Conservation (phyloP, 306 rosid species). For the Lathyrus tuberosus region DNA sequence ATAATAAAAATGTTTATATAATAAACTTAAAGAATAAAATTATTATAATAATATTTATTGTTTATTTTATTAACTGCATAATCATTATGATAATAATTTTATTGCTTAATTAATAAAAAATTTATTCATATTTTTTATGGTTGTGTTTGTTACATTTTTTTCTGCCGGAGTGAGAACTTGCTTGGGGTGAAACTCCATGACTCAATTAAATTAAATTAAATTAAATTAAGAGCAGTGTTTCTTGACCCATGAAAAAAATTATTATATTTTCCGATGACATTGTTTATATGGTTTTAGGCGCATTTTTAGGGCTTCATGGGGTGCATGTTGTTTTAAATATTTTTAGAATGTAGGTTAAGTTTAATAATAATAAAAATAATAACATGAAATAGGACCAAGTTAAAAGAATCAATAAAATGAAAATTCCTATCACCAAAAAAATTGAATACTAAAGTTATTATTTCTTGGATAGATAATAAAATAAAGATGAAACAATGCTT, state of each 20-base stretch:
- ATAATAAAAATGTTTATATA: no score
- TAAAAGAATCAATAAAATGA: not conserved
- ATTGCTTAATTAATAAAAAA: no score
- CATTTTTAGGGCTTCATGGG: constrained; percentile 18
- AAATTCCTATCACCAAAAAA: not conserved
- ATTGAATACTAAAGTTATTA: constrained; percentile 43
- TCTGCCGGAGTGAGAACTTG: no score
- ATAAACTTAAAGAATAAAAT: no score
- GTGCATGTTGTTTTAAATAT: not conserved
- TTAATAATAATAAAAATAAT: not conserved
- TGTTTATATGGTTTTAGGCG: not conserved
- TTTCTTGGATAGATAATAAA: not conserved
- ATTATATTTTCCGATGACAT: not conserved
- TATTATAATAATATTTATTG: no score
- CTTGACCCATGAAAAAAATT: constrained; percentile 55
- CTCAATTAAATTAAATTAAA: no score
- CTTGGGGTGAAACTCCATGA: no score
- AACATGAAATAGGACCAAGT: not conserved
- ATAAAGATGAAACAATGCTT: no score
- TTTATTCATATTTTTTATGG: no score
- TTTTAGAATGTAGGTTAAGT: not conserved
- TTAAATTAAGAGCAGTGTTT: constrained; percentile 49
- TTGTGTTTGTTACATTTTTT: no score
- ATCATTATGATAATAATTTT: no score
- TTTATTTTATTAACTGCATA: no score